phyloP scores from a whole-genome alignment of 805 yeast species.

The Metschnikowia arizonensis region DNA sequence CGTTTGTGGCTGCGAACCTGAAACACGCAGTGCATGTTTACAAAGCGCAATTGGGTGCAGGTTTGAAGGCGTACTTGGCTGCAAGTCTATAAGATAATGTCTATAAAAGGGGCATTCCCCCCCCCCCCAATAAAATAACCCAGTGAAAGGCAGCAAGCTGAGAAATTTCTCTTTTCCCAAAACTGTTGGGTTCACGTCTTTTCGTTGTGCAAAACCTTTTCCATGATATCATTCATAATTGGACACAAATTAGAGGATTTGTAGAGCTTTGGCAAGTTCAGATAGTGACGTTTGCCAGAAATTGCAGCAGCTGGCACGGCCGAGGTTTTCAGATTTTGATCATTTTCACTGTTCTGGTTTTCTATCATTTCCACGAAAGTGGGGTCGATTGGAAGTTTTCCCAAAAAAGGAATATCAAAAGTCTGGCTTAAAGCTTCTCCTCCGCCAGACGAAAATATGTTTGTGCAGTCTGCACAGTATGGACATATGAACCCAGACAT shows the following conservation, averaged over 20 bases:
- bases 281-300: background rate
- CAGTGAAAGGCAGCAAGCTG: background rate
- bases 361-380: constrained; percentile 86
- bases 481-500: constrained; percentile 98
- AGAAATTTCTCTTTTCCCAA: background rate
- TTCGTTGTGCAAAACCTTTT: constrained; percentile 27
- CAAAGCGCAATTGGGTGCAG: no score
- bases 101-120: background rate
- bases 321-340: background rate
- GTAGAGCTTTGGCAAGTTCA: constrained; percentile 30
- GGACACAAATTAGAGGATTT: constrained; percentile 34
- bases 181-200: background rate
- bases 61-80: background rate
- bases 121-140: background rate
- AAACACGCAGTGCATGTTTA: constrained; percentile 1
- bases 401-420: constrained; percentile 64
- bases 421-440: constrained; percentile 69
- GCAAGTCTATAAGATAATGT: background rate
- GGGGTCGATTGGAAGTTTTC: constrained; percentile 92
- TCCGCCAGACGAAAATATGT: constrained; percentile 91
- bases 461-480: constrained; percentile 84
- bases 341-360: constrained; percentile 33
- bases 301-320: background rate
- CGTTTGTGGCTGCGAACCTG: constrained; percentile 1
- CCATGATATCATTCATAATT: constrained; percentile 33